phyloP scores from a whole-genome alignment of 495 filamentous ascomycete species.

The Penicillium desertorum region DNA sequence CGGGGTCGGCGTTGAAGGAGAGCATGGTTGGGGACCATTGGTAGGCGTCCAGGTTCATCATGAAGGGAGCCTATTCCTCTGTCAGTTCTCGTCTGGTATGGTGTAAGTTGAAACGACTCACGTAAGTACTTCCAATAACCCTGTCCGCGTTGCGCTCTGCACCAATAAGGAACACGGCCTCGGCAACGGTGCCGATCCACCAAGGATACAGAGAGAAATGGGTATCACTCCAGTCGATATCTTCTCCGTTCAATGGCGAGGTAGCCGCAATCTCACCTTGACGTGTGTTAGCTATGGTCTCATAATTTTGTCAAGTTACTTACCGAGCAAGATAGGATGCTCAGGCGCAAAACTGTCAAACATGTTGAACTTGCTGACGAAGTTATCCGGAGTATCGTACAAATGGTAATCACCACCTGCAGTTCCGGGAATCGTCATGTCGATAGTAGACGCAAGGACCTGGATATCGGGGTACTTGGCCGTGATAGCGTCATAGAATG shows the following conservation, averaged over 20 bases:
- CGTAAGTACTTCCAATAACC: constrained; percentile 41
- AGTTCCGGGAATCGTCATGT: constrained; percentile 38
- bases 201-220: constrained; percentile 52
- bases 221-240: constrained; percentile 31
- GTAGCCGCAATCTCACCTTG: constrained; percentile 53
- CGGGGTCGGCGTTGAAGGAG: constrained; percentile 44
- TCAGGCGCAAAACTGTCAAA: constrained; percentile 47
- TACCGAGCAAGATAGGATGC: constrained; percentile 48
- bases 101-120: constrained; percentile 22
- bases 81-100: constrained; percentile 17
- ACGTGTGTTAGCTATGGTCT: not conserved
- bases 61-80: constrained; percentile 39
- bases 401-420: constrained; percentile 49
- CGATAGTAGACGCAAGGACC: constrained; percentile 45
- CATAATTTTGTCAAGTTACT: constrained; percentile 23
- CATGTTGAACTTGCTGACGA: constrained; percentile 53
- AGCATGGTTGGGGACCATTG: constrained; percentile 50
- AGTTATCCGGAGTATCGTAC: constrained; percentile 51
- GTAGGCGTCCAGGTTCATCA: constrained; percentile 50
- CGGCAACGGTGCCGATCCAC: constrained; percentile 52
- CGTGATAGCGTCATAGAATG: constrained; percentile 50
- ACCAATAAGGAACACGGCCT: constrained; percentile 66
- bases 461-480: constrained; percentile 51
- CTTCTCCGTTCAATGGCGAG: constrained; percentile 37
- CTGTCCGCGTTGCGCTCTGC: constrained; percentile 64